Evolutionary conservation across 2,329 filamentous ascomycete species (phyloP).

Genomic region (Coniochaeta sp.): DNA sequence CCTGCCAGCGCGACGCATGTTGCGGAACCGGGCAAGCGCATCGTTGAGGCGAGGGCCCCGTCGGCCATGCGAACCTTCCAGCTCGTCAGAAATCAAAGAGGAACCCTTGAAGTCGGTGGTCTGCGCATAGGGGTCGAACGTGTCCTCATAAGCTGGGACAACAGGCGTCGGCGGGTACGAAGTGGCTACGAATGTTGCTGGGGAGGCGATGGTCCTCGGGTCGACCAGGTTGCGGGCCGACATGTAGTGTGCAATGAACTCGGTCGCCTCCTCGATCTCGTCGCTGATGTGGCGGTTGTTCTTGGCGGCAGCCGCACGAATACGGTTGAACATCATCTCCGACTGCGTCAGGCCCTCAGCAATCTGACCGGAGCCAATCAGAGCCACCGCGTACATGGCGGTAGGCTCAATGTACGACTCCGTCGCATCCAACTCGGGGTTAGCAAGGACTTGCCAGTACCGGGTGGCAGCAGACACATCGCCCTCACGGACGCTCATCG

Average conservation of each 20-base stretch:
- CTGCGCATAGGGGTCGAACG: slow-evolving; percentile 83
- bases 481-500: slow-evolving; percentile 76
- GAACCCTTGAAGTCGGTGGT: slow-evolving; percentile 93
- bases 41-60: slow-evolving; percentile 70
- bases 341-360: slow-evolving; percentile 74
- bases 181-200: slow-evolving; percentile 38
- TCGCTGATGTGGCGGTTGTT: slow-evolving; percentile 54
- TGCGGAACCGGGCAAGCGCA: slow-evolving; percentile 76
- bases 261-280: slow-evolving; percentile 80
- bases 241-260: slow-evolving; percentile 60
- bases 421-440: slow-evolving; percentile 51
- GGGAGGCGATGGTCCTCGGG: slow-evolving; percentile 44
- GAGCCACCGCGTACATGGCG: slow-evolving; percentile 81
- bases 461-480: slow-evolving; percentile 70
- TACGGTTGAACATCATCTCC: slow-evolving; percentile 79
- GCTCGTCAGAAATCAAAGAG: slow-evolving; percentile 78
- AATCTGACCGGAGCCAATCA: slow-evolving; percentile 79
- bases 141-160: slow-evolving; percentile 65
- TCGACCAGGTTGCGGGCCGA: slow-evolving; percentile 45
- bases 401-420: slow-evolving; percentile 75
- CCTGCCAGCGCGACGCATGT: slow-evolving; percentile 85
- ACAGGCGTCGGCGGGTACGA: slow-evolving; percentile 48
- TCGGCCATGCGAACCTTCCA: slow-evolving; percentile 73
- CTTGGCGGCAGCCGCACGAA: slow-evolving; percentile 54
- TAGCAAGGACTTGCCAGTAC: slow-evolving; percentile 72